Evolutionary conservation across 1,284 basidiomycete species (phyloP), one percentile per base, ranked within the genome.

Genomic region (Malassezia arunalokei): DNA sequence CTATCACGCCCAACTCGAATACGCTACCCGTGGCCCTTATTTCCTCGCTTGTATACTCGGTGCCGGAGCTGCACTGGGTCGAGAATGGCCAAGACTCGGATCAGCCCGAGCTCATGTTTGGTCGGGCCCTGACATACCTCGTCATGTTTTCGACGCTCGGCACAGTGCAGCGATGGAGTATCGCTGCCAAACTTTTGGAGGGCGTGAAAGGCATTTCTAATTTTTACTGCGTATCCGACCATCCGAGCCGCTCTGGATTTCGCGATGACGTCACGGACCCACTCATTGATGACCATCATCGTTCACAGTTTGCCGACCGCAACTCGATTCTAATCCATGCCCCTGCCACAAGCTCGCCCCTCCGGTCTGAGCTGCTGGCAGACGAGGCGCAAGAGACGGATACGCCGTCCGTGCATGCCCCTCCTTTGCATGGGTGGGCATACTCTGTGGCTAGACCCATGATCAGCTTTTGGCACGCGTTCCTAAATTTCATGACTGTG

Each of bases 141-240:
- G 86, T 92, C 6, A 77, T 94, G 15, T 91, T 90, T 73, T 89
- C 86, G 55, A 94, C 90, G 0, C 78, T 95, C 39, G 89, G 90
- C 51, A 94, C 92, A 87, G 72, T 77, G 37, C 63, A 75, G 11
- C 71, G 76, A 12, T 77, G 76, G 76, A 73, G 70, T 29, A 59
- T 76, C 41, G 76, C 74, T 4, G 75, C 76, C 9, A 62, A 68
- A n/a, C 67, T 77, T 8, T 60, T 77, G 15, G 66, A 68, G 38
- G 20, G 39, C 12, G 53, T 55, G n/a, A 40, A 14, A 8, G 20
- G 9, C 8, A 35, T 15, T 6, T 24, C 20, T 4, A 24, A 24
- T 24, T 24, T 24, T 24, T 24, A 24, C 20, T 24, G 4, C 20
- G 20, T 2, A 24, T 24, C 20, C 20, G 45, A 47, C 7, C 17